Base-by-base conservation (phyloP, 345 rosid genomes). In the Lepidium didymum region DNA sequence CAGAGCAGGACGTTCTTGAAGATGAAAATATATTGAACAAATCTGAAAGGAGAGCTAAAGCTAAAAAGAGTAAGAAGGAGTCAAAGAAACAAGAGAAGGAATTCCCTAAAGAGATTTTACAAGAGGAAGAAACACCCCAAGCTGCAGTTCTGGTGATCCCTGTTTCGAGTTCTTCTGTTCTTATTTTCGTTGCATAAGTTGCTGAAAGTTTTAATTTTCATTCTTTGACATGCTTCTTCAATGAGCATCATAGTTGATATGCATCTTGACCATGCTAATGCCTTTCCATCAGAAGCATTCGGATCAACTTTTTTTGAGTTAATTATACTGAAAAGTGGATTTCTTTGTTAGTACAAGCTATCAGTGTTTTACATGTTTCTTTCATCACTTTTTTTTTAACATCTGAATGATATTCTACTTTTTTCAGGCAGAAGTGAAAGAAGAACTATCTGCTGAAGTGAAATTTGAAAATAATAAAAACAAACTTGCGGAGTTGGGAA, bases 401-500 rank as follows among this genome's bases (percentile, higher is more conserved):
- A 14, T 34, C 15, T 52, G 38, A 53, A 46, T 31, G 36, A 14
- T 16, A 7, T 21, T 64, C 33, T 56, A 69, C 64, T 8, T 77
- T 63, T 8, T 3, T 40, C 78, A 94, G 99, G 97, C 89, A n/a
- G 91, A 91, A 79, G 89, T 94, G 75, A 83, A 87, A 81, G 81
- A 89, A 73, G 97, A 94, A 69, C 81, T 94, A 50, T 79, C 93
- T 0, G 93, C 88, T 53, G 96, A 85, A 78, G 96, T 86, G 72
- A 62, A 82, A 12, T 80, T 83, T 82, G 90, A 86, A 66, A 81
- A 64, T 36, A 91, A 81, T 64, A 91, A 84, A 71, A 74, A 34
- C 56, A 87, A 79, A 72, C 89, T 94, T 35, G 99, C 97, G 5
- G 97, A 89, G 80, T 78, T 91, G 47, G 97, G 97, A 73, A 72